A percentile compares a stretch with the other conserved stretches of the same genome.
Conservation (phyloP, 805 yeast genomes). For the Saccharomycopsis fibuligera region DNA sequence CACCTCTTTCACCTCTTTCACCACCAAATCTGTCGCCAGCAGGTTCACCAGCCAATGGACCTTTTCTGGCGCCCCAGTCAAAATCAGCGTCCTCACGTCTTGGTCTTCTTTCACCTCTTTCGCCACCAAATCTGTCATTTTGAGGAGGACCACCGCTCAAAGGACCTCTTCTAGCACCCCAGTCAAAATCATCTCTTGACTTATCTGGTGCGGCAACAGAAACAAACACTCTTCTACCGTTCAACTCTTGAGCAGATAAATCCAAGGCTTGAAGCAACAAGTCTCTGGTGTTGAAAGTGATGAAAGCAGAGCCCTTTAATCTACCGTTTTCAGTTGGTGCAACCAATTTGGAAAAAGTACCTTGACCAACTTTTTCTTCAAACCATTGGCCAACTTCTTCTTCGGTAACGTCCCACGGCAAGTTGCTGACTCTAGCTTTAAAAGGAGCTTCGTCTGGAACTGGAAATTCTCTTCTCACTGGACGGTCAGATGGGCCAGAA, state of each 20-base stretch:
- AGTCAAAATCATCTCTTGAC: conserved; percentile 40
- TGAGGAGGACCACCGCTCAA: conserved; percentile 35
- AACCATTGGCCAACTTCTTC: conserved; percentile 55
- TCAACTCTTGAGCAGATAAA: conserved; percentile 61
- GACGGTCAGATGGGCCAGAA: conserved; percentile 29
- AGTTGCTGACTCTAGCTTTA: conserved; percentile 81
- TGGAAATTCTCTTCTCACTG: conserved; percentile 65
- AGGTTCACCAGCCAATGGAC: conserved; percentile 23
- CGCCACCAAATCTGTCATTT: conserved; percentile 30
- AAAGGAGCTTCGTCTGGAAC: conserved; percentile 89
- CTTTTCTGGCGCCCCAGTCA: conserved; percentile 29
- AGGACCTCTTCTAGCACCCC: conserved; percentile 46
- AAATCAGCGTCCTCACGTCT: conserved; percentile 34
- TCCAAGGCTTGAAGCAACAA: conserved; percentile 69
- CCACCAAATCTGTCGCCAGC: conserved; percentile 25
- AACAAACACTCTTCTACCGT: conserved; percentile 63
- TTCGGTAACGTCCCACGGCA: conserved; percentile 78
- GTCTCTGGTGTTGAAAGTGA: conserved; percentile 72
- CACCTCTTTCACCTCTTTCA: conserved; percentile 24
- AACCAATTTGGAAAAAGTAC: conserved; percentile 53
- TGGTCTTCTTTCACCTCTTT: conserved; percentile 37
- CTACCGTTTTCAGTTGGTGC: conserved; percentile 74
- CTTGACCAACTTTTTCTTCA: conserved; percentile 34
- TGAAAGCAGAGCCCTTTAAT: conserved; percentile 83
- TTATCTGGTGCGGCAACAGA: conserved; percentile 77